Conservation (phyloP, 257 asterid genomes). For the Solanum stenotomum region DNA sequence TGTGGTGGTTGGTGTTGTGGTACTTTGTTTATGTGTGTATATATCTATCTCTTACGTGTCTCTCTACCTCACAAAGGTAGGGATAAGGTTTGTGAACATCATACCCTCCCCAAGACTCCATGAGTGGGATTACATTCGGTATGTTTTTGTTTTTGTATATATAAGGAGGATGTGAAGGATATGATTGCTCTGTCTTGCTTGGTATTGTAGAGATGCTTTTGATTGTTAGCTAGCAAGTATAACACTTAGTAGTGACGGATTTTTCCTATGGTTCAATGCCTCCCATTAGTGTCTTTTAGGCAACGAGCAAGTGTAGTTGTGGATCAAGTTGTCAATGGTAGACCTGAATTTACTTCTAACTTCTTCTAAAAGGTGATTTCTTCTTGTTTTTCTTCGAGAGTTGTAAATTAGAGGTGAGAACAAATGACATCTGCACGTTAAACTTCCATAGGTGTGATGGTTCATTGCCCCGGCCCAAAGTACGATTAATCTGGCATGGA, state of each 20-base stretch:
- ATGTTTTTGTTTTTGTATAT: background rate
- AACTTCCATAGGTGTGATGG: background rate
- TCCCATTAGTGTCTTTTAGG: background rate
- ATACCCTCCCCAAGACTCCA: background rate
- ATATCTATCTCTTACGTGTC: background rate
- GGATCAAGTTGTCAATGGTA: background rate
- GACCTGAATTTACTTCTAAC: background rate
- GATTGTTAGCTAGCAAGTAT: background rate
- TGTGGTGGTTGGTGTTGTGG: background rate
- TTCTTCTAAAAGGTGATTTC: background rate
- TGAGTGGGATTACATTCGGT: background rate
- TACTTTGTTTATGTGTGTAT: background rate
- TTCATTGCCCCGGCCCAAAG: background rate
- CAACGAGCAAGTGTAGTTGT: background rate
- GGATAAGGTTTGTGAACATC: background rate
- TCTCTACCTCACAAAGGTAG: background rate
- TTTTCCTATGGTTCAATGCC: background rate
- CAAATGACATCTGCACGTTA: background rate
- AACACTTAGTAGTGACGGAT: background rate
- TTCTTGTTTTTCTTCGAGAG: background rate
- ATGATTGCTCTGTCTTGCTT: background rate
- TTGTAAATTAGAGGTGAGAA: background rate
- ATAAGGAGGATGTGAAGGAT: background rate
- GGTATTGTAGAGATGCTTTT: background rate
- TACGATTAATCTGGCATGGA: background rate